A percentile compares a stretch with the other conserved stretches of the same genome.
phyloP scores from a whole-genome alignment of 2,329 filamentous ascomycete genomes.

The Cladosporium colombiae region DNA sequence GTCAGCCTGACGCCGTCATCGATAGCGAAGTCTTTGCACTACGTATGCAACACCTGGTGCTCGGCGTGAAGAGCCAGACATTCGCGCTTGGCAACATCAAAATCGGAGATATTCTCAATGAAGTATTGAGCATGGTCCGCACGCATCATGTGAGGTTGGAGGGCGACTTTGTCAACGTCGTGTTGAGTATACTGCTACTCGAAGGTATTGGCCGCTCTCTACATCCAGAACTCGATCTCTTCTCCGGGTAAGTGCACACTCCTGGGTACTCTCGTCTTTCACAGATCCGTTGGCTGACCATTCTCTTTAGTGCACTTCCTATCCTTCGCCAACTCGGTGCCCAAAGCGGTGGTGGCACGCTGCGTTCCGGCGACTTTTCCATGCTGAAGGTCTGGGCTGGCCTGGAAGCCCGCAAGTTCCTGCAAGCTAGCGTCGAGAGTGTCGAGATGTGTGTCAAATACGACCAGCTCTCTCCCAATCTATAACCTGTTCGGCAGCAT shows the following conservation, averaged over 20 bases:
- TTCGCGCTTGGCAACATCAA: constrained; percentile 92
- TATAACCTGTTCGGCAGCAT: constrained; percentile 50
- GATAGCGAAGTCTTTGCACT: constrained; percentile 89
- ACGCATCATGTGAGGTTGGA: constrained; percentile 90
- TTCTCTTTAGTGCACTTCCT: constrained; percentile 68
- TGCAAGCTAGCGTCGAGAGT: constrained; percentile 87
- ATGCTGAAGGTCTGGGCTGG: constrained; percentile 93
- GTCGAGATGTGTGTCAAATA: constrained; percentile 90
- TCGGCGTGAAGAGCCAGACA: constrained; percentile 86
- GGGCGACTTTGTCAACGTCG: constrained; percentile 97
- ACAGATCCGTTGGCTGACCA: constrained; percentile 20
- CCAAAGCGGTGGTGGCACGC: constrained; percentile 63
- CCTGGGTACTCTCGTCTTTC: not conserved
- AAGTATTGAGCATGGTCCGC: constrained; percentile 89
- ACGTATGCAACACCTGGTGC: constrained; percentile 94
- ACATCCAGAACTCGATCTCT: constrained; percentile 83
- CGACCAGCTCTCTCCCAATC: constrained; percentile 83
- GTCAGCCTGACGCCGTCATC: constrained; percentile 86
- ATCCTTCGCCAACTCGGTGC: constrained; percentile 86
- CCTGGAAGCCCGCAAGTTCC: constrained; percentile 81
- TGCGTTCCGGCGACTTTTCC: constrained; percentile 51
- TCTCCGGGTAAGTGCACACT: constrained; percentile 61
- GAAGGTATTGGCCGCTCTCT: constrained; percentile 90
- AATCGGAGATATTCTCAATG: constrained; percentile 90
- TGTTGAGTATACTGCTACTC: constrained; percentile 87